Conservation (phyloP, 495 filamentous ascomycete genomes). For the Hypoxylon perforatum region DNA sequence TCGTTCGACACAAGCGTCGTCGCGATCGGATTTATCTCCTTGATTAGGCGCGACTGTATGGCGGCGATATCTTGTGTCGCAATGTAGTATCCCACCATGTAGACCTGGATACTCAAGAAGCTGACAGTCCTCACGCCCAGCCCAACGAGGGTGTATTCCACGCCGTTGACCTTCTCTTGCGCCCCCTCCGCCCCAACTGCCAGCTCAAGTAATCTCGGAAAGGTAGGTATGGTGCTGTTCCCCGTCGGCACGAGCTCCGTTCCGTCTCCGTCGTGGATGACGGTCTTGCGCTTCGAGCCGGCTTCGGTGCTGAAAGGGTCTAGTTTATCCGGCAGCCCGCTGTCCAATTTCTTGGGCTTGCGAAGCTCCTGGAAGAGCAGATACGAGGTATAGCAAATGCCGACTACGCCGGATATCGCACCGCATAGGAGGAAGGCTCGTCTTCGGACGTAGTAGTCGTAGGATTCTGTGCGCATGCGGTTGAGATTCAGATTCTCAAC, state of each 20-base stretch:
- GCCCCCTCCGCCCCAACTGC: constrained; percentile 53
- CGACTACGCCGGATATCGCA: constrained; percentile 57
- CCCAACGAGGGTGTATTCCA: constrained; percentile 87
- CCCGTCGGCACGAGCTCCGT: constrained; percentile 79
- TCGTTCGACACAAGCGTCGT: constrained; percentile 84
- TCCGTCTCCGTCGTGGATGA: constrained; percentile 65
- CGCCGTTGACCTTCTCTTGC: constrained; percentile 49
- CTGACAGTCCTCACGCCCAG: constrained; percentile 89
- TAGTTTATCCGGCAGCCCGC: constrained; percentile 52
- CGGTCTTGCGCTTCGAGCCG: constrained; percentile 63
- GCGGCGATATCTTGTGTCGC: constrained; percentile 78
- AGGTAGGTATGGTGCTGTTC: constrained; percentile 83
- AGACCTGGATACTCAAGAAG: constrained; percentile 91
- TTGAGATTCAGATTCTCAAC: constrained; percentile 60
- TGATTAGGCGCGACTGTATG: constrained; percentile 58
- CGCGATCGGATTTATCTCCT: constrained; percentile 70
- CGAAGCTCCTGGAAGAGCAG: constrained; percentile 50
- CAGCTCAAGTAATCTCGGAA: constrained; percentile 78
- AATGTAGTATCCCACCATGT: constrained; percentile 92
- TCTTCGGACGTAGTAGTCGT: constrained; percentile 58
- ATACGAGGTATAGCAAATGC: constrained; percentile 60
- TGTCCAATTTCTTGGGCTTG: constrained; percentile 56
- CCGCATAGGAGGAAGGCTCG: constrained; percentile 61
- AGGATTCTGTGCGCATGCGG: constrained; percentile 51
- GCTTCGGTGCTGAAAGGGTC: constrained; percentile 56